Evolutionary conservation across 768 basidiomycete genomes (phyloP), one percentile per base, ranked within the genome.

Genomic region (Tylopilus cervinicoccineus): DNA sequence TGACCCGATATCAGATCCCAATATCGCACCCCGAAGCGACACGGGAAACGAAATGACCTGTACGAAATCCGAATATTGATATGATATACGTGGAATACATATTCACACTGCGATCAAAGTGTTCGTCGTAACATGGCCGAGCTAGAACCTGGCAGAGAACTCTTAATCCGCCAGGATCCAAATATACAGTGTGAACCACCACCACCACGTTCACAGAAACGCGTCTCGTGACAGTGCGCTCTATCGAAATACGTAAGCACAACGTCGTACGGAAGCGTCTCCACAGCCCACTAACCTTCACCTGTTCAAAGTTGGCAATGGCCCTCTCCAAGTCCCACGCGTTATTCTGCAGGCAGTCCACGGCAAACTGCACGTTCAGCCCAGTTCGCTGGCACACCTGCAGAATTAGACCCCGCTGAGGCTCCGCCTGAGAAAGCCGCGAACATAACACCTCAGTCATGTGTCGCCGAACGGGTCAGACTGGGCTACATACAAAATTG

Each of bases 291-390:
- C 82, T 49, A 54, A 88, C 88, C 80, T 88, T 88, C 59, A 97
- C 87, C 64, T 88, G 77, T 60, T 92, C 83, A 67, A 93, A 98
- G 61, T 95, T 94, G 42, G 77, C 76, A 22, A 92, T 61, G 0
- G 96, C 96, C 50, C 77, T 75, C 38, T 83, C 81, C 43, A 88
- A 58, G 62, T 93, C 81, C 93, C 93, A 98, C 8, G 72, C 81
- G 61, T 94, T 96, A 41, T 82, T 83, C 56, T 80, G 74, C 50
- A 98, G 67, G 62, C 95, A 97, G 51, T 96, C 84, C n/a, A 86
- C 71, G 6, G 92, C 79, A 59, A 81, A 95, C 56, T 79, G 76
- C 14, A 79, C 78, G 51, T 88, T 96, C 60, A 99, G 73, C 19
- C 83, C 77, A 1, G 95, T 97, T 48, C 78, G 76, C 41, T 79